Evolutionary conservation across 768 basidiomycete species (phyloP).

Genomic region (Trametes cubensis): DNA sequence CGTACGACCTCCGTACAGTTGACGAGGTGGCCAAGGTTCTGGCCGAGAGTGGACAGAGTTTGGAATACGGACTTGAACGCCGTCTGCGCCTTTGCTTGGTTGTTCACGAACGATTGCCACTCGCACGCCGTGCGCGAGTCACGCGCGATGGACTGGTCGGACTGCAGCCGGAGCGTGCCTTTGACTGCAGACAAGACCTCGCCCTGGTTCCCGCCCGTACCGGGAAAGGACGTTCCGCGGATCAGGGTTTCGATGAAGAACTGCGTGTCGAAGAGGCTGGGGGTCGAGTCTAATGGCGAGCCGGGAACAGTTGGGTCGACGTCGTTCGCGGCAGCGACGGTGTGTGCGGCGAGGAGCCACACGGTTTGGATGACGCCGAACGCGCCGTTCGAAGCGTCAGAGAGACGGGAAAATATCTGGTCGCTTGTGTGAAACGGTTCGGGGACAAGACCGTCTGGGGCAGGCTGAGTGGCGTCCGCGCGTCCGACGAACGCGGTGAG

Average conservation of each 20-base stretch:
- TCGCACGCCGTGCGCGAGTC: no score
- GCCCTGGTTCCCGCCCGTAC: slow-evolving; percentile 25
- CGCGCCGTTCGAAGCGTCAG: slow-evolving; percentile 20
- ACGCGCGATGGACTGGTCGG: slow-evolving; percentile 28
- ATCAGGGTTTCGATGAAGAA: slow-evolving; percentile 44
- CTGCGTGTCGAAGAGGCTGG: slow-evolving; percentile 30
- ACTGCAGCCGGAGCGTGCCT: slow-evolving; percentile 32
- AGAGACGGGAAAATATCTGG: slow-evolving; percentile 11
- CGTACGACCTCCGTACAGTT: slow-evolving; percentile 36
- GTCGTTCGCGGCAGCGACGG: no score
- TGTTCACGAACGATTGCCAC: slow-evolving; percentile 26
- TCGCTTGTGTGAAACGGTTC: slow-evolving; percentile 26
- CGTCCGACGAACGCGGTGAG: background rate
- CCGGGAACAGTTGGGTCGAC: no score
- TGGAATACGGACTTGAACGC: slow-evolving; percentile 27
- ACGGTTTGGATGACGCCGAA: background rate
- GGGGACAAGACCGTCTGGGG: slow-evolving; percentile 4
- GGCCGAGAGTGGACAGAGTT: slow-evolving; percentile 32
- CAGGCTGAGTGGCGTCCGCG: slow-evolving; percentile 7
- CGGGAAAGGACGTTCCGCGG: slow-evolving; percentile 31
- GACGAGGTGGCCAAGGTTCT: slow-evolving; percentile 25
- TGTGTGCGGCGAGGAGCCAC: background rate
- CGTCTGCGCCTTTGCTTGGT: slow-evolving; percentile 20
- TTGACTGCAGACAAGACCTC: slow-evolving; percentile 25
- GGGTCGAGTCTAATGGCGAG: no score